phyloP scores from a whole-genome alignment of 1,139 yeast genomes.

The Scheffersomyces quercinus region DNA sequence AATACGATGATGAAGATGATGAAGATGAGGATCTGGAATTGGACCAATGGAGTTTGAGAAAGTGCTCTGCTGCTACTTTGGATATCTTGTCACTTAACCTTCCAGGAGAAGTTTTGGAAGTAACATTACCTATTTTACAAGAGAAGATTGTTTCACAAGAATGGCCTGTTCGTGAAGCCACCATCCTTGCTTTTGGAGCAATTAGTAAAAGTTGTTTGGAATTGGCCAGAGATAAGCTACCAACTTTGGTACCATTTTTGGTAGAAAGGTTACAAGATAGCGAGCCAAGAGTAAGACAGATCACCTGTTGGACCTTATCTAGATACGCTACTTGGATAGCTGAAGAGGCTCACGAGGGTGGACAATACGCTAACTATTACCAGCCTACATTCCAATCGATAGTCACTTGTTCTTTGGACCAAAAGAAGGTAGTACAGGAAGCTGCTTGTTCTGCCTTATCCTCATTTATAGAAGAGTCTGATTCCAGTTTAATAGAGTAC shows the following conservation, averaged over 20 bases:
- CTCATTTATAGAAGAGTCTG: conserved; percentile 77
- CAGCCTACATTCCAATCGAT: conserved; percentile 78
- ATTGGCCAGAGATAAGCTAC: conserved; percentile 68
- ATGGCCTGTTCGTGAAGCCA: conserved; percentile 92
- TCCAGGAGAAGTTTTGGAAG: conserved; percentile 67
- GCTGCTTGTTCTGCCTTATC: conserved; percentile 90
- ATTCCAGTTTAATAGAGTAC: conserved; percentile 57
- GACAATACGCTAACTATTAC: conserved; percentile 65
- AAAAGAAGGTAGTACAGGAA: conserved; percentile 89
- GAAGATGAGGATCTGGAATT: conserved; percentile 65
- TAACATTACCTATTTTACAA: conserved; percentile 75
- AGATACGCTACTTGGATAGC: conserved; percentile 84
- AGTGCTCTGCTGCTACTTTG: conserved; percentile 91
- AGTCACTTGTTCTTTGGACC: conserved; percentile 72
- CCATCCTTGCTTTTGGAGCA: conserved; percentile 94
- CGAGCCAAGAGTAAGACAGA: conserved; percentile 87
- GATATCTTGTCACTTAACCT: conserved; percentile 73
- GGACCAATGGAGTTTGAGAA: conserved; percentile 87
- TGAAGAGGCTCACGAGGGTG: conserved; percentile 61
- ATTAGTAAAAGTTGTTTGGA: conserved; percentile 86
- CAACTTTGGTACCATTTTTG: conserved; percentile 79
- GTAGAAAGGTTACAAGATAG: conserved; percentile 75
- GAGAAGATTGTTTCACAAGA: conserved; percentile 64
- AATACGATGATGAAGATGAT: conserved; percentile 58
- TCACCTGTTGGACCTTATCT: conserved; percentile 93